Conservation (phyloP, 2,329 filamentous ascomycete genomes). For the Phaeosphaeriaceae sp. region DNA sequence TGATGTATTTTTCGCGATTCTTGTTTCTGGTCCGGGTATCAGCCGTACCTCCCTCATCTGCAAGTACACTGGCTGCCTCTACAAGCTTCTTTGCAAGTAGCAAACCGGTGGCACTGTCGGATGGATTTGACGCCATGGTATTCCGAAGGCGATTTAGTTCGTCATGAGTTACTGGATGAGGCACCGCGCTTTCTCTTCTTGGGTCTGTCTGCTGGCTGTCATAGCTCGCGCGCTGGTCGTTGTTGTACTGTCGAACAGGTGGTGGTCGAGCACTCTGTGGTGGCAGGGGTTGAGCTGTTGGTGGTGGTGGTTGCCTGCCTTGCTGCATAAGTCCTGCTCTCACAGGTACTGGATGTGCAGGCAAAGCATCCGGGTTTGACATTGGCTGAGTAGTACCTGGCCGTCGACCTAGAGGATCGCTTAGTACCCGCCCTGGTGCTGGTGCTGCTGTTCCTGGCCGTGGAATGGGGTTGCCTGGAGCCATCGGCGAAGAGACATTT, state of each 20-base stretch:
- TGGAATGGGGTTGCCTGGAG: constrained; percentile 30
- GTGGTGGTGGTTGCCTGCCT: constrained; percentile 22
- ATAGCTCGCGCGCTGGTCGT: constrained; percentile 46
- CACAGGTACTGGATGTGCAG: constrained; percentile 62
- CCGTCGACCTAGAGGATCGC: constrained; percentile 37
- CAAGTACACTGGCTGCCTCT: constrained; percentile 80
- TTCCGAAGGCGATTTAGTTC: constrained; percentile 79
- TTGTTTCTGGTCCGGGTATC: constrained; percentile 69
- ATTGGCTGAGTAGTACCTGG: constrained; percentile 50
- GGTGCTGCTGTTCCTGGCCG: constrained; percentile 43
- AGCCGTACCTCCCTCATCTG: constrained; percentile 74
- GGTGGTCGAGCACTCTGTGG: constrained; percentile 51
- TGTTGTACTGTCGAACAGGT: constrained; percentile 61
- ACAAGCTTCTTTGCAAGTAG: constrained; percentile 81
- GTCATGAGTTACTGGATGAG: constrained; percentile 72
- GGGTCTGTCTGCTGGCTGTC: constrained; percentile 26
- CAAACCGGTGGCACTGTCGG: constrained; percentile 74
- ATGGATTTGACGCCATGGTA: constrained; percentile 71
- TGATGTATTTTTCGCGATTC: constrained; percentile 79
- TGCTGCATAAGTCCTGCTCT: constrained; percentile 57
- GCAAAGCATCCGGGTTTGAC: constrained; percentile 61
- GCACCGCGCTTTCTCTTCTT: constrained; percentile 27
- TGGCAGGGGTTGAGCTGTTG: constrained; percentile 32
- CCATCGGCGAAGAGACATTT: constrained; percentile 34
- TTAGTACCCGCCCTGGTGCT: constrained; percentile 31